These are phyloP conservation scores for Penicillium sp. DNA, from an alignment of 2,329 filamentous ascomycete genomes.

Conservation along the genomic window DNA sequence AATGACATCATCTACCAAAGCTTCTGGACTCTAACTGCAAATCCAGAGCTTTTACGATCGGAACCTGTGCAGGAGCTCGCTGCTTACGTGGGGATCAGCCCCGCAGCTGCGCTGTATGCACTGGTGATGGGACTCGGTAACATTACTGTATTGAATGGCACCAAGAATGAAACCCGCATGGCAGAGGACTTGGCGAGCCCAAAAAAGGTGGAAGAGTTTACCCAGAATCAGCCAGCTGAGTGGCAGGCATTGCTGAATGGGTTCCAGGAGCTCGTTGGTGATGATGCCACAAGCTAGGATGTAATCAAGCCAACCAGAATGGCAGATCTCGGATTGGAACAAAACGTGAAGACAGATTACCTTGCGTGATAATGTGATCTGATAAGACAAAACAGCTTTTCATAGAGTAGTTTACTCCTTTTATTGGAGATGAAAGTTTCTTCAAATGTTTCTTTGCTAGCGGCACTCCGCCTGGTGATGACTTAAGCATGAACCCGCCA, in stretches of 20 bases:
- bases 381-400: too few species aligned
- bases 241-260: slow-evolving; percentile 52
- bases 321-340: neutral
- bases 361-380: neutral
- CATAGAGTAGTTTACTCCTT: neutral
- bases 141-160: slow-evolving; percentile 57
- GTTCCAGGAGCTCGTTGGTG: slow-evolving; percentile 49
- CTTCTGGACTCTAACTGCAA: slow-evolving; percentile 63
- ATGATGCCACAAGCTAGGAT: slow-evolving; percentile 10
- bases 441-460: neutral
- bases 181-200: slow-evolving; percentile 51
- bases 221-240: slow-evolving; percentile 44
- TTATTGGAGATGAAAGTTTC: neutral
- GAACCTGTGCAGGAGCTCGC: slow-evolving; percentile 54
- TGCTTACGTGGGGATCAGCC: slow-evolving; percentile 39
- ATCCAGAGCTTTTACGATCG: slow-evolving; percentile 52
- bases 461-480: slow-evolving; percentile 11
- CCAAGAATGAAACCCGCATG: slow-evolving; percentile 54
- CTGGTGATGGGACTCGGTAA: slow-evolving; percentile 56
- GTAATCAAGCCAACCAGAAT: neutral
- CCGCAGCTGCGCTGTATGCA: slow-evolving; percentile 54
- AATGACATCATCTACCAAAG: slow-evolving; percentile 57
- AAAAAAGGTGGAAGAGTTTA: slow-evolving; percentile 42
- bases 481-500: slow-evolving; percentile 22
- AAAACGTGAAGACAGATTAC: neutral